Conservation (phyloP, 2,329 filamentous ascomycete genomes). For the Zalaria obscura region DNA sequence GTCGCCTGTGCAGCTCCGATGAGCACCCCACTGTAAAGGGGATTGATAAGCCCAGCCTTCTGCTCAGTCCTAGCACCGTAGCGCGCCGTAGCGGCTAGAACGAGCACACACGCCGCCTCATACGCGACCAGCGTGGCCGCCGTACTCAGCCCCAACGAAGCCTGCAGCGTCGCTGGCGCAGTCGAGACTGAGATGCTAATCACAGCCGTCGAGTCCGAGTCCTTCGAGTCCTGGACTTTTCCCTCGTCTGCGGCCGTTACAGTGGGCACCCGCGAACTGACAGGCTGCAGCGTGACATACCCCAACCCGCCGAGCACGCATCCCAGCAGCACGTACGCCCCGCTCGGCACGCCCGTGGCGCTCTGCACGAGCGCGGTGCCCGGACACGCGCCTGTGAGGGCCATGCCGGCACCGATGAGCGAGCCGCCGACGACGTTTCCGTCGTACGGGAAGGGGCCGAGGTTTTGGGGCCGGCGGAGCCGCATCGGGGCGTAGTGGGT, state of each 20-base stretch:
- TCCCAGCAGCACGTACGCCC: constrained; percentile 39
- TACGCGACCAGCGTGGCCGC: no score
- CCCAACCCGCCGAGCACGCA: constrained; percentile 40
- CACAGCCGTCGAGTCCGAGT: no score
- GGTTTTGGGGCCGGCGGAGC: constrained; percentile 37
- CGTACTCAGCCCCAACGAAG: no score
- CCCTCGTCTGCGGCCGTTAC: constrained; percentile 8
- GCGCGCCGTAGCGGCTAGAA: no score
- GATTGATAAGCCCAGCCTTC: constrained; percentile 13
- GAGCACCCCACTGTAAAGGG: constrained; percentile 41
- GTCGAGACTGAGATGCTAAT: constrained; percentile 9
- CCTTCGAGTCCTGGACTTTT: no score
- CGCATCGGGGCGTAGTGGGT: constrained; percentile 28
- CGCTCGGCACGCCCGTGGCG: constrained; percentile 20
- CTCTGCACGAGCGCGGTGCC: constrained; percentile 51
- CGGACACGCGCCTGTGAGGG: constrained; percentile 49
- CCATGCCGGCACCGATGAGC: constrained; percentile 52
- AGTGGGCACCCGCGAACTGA: constrained; percentile 8
- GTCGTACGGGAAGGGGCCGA: constrained; percentile 44
- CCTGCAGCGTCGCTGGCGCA: no score
- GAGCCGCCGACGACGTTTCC: constrained; percentile 51
- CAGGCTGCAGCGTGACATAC: constrained; percentile 4
- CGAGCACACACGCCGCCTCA: no score
- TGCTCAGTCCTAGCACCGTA: no score
- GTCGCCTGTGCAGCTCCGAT: constrained; percentile 45